Evolutionary conservation across 192 early-diverging fungal species (phyloP).

Genomic region (Gryganskiella cystojenkinii): DNA sequence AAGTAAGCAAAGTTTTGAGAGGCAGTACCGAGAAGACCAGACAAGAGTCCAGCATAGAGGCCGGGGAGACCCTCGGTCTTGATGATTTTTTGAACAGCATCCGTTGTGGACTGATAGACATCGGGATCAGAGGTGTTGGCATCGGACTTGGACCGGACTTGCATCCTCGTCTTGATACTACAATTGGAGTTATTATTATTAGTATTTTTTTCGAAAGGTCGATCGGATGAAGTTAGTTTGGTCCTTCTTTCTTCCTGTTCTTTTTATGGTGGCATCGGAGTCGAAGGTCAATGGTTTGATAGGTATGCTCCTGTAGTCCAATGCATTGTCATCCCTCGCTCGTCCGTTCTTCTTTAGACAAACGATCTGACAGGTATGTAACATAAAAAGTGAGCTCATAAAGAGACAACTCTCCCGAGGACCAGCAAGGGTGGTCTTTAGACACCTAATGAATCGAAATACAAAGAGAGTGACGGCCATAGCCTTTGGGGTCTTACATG

Average conservation of each 20-base stretch:
- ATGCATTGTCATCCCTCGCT: too few relatives aligned
- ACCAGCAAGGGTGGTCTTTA: too few relatives aligned
- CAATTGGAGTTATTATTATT: too few relatives aligned
- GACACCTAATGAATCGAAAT: background rate
- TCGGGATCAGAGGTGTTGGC: constrained; percentile 35
- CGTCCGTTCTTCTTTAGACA: constrained; percentile 25
- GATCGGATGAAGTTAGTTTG: background rate
- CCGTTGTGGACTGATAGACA: constrained; percentile 64
- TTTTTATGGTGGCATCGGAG: background rate
- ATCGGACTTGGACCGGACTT: constrained; percentile 86
- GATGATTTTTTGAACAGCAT: constrained; percentile 89
- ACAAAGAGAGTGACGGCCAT: constrained; percentile 27
- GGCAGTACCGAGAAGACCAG: constrained; percentile 82
- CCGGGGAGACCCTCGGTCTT: constrained; percentile 85
- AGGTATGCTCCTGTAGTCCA: constrained; percentile 6
- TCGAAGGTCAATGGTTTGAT: constrained; percentile 9
- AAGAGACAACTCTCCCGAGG: constrained; percentile 35
- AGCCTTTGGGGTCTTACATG: constrained; percentile 87
- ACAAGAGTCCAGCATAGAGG: constrained; percentile 88
- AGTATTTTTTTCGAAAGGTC: too few relatives aligned
- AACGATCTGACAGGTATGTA: background rate
- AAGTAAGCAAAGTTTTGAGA: constrained; percentile 89
- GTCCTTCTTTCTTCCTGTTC: background rate
- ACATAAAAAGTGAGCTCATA: constrained; percentile 6
- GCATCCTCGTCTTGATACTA: constrained; percentile 95